Conservation (phyloP, 805 yeast genomes). For the Helenozyma rhizophorensis region DNA sequence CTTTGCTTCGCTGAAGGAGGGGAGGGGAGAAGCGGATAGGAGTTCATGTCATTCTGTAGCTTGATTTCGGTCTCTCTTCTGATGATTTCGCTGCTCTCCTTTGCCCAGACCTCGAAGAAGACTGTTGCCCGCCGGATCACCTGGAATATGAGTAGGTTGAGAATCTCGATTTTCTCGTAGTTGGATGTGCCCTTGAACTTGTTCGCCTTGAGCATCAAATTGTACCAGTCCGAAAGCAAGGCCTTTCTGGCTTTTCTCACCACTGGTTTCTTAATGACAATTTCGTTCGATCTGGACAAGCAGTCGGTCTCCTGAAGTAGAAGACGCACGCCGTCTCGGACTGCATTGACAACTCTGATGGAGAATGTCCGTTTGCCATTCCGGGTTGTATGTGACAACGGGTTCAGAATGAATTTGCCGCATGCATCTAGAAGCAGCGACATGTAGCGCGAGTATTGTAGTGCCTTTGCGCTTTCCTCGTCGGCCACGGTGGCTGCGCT, state of each 20-base stretch:
- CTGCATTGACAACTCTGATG: conserved; percentile 53
- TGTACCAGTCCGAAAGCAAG: conserved; percentile 73
- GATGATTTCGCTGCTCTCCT: conserved; percentile 50
- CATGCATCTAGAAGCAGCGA: conserved; percentile 54
- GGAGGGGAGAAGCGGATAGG: conserved; percentile 41
- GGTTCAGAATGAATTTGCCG: conserved; percentile 63
- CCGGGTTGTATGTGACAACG: conserved; percentile 46
- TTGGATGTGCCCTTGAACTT: conserved; percentile 65
- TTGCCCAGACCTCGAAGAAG: conserved; percentile 69
- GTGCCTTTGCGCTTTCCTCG: conserved; percentile 17
- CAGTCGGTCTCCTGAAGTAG: conserved; percentile 67
- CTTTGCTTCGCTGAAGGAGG: conserved; percentile 65
- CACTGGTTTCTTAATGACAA: conserved; percentile 58
- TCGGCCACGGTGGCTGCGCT: conserved; percentile 20
- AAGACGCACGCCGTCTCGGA: conserved; percentile 68
- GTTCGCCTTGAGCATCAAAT: conserved; percentile 69
- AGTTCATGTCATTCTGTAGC: conserved; percentile 33
- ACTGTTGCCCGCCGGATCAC: conserved; percentile 60
- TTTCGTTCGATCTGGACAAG: conserved; percentile 66
- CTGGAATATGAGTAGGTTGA: conserved; percentile 62
- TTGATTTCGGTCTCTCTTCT: conserved; percentile 31
- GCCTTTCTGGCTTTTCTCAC: conserved; percentile 64
- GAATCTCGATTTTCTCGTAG: conserved; percentile 52
- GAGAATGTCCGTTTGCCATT: conserved; percentile 49
- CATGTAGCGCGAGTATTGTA: conserved; percentile 38